These are phyloP conservation scores for Eragrostis nindensis DNA, from an alignment of 176 grass and related monocot species.

Conservation along the genomic window DNA sequence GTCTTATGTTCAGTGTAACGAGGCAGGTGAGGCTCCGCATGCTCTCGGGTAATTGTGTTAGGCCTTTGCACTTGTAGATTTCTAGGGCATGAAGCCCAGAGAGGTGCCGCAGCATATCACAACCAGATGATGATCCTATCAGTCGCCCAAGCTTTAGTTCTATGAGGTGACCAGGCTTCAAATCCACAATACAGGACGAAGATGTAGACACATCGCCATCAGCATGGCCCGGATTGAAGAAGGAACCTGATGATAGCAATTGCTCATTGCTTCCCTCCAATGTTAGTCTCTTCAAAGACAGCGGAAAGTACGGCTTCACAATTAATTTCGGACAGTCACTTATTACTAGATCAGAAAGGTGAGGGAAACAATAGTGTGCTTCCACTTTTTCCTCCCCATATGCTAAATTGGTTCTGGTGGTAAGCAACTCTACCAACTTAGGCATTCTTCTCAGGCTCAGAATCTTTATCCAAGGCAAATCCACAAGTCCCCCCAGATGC, in stretches of 20 bases:
- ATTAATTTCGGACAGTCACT: neutral
- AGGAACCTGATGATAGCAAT: neutral
- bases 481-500: too few species aligned
- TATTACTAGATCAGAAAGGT: neutral
- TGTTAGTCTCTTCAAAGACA: neutral
- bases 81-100: neutral
- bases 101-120: neutral
- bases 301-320: neutral
- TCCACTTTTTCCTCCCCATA: neutral
- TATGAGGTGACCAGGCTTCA: neutral
- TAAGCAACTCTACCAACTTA: neutral
- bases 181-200: neutral
- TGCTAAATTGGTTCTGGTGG: neutral
- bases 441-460: neutral
- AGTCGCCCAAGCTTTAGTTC: neutral
- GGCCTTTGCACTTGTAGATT: neutral
- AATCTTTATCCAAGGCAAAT: too few species aligned
- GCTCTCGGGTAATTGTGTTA: conserved; percentile 14
- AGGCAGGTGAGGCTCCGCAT: neutral
- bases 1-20: fast-evolving
- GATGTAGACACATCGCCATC: neutral
- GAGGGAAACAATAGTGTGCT: neutral
- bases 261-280: neutral
- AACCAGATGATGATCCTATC: conserved; percentile 1
- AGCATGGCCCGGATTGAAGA: neutral